Evolutionary conservation across 2,329 filamentous ascomycete species (phyloP).

Genomic region (Moelleriella libera): DNA sequence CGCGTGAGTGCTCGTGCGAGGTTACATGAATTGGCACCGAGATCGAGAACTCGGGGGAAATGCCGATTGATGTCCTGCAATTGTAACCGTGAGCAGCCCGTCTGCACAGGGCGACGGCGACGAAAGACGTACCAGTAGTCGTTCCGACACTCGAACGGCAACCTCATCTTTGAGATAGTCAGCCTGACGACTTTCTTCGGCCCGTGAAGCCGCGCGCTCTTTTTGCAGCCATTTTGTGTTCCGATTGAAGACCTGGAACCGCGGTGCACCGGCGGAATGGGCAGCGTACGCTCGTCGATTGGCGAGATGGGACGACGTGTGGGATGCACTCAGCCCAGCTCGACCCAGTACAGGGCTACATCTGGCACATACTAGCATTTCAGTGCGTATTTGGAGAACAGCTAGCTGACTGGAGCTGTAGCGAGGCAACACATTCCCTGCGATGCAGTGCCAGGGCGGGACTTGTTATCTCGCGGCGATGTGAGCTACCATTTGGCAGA

Average conservation of each 20-base stretch:
- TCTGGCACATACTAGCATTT: constrained; percentile 16
- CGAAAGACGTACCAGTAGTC: constrained; percentile 50
- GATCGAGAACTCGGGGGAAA: constrained; percentile 74
- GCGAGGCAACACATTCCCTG: no score
- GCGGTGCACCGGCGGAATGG: constrained; percentile 61
- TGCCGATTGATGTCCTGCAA: constrained; percentile 76
- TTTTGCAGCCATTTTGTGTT: constrained; percentile 82
- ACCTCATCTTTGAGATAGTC: constrained; percentile 94
- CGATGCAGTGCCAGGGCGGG: no score
- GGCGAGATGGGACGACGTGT: constrained; percentile 4
- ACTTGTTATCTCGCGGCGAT: no score
- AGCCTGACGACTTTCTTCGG: constrained; percentile 59
- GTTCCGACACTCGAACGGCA: constrained; percentile 68
- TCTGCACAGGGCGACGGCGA: neutral
- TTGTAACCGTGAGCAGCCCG: neutral
- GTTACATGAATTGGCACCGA: constrained; percentile 93
- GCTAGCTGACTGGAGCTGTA: no score
- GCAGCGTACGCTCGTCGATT: constrained; percentile 54
- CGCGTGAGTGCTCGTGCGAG: constrained; percentile 69
- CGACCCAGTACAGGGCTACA: constrained; percentile 11
- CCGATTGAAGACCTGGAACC: constrained; percentile 83
- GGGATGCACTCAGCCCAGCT: constrained; percentile 10
- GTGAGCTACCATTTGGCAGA: no score
- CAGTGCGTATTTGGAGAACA: constrained; percentile 2
- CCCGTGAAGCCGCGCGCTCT: constrained; percentile 63